Base-by-base conservation (phyloP, 2,329 filamentous ascomycete genomes). In the Talaromyces sp. region DNA sequence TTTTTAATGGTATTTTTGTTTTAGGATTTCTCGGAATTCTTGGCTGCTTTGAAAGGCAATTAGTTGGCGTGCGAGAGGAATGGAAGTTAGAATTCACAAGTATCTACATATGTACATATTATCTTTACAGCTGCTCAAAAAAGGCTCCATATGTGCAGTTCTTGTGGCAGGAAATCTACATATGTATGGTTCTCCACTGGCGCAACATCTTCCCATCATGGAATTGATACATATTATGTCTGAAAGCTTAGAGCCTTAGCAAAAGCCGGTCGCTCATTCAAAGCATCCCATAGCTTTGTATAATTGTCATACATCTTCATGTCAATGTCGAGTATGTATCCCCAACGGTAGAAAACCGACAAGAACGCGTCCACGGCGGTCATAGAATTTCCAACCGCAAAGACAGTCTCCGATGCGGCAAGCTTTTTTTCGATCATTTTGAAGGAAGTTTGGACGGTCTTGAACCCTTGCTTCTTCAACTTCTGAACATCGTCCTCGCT, bases 331-430 rank as follows among this genome's bases (percentile, higher is more conserved):
- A 57, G 19, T 12, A 32, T 32, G 29, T 48, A 54, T 1, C 65
- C 72, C 73, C 73, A 75, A 5, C 68, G 62, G 63, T 70, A 73
- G 48, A 74, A 70, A 8, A 72, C 65, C 59, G 70, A 69, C 50
- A 76, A 59, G 63, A 68, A 73, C 8, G 68, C 58, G 65, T 75
- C 74, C 7, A 72, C 73, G 11, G 65, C 72, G 6, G 73, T 76
- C 19, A 76, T 69, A 17, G 62, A 64, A 14, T 66, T 64, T 7
- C 64, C 61, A 11, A 74, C 52, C n/a, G 43, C n/a, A 48, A 48
- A 48, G 21, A 24, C n/a, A 21, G n/a, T 10, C 3, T 48, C 21
- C n/a, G 43, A 48, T 12, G n/a, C 17, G 8, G n/a, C n/a, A 48
- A 48, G 43, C 43, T 48, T 48, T 10, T 10, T 19, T 24, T 48